Evolutionary conservation across 495 filamentous ascomycete species (phyloP), one percentile per base, ranked within the genome.

Genomic region (Diplogelasinospora grovesii): DNA sequence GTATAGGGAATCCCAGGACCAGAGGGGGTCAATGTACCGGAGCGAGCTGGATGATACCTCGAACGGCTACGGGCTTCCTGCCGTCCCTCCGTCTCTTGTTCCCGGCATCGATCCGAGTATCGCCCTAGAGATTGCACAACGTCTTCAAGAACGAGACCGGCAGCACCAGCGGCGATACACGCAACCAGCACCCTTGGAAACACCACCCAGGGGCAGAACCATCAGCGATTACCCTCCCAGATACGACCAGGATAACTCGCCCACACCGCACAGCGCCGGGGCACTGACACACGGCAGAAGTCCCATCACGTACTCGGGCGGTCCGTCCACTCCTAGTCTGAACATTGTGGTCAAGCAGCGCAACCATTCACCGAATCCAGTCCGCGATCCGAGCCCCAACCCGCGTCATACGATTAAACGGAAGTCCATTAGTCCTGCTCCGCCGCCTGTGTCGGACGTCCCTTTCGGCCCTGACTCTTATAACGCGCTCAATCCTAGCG

Each of bases 381-480:
- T 41, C 22, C 57, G 47, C 19, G 54, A 56, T 22, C 52, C 53
- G 4, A 54, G 46, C 29, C 45, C 48, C 20, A 59, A 39, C 38
- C 48, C 45, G 41, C 54, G 59, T 7, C 77, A 78, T 18, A 77
- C 69, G 9, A 78, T 80, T 22, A 70, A 69, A 23, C 74, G 85
- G 16, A 90, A 92, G 54, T 89, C 86, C 1, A 71, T 89, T 30
- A 89, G 83, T 52, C 84, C 86, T 1, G 73, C 75, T 8, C 86
- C 86, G 3, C 63, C 65, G 2, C 65, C 77, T n/a, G 57, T 73
- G 1, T 82, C 83, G 0, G 78, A 74, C 8, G 67, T 85, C 14
- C 89, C 92, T 0, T 97, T 94, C 53, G 85, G 83, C 13, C 92
- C 93, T 0, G 92, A 97, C 55, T 86, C 84, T 11, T 97, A 86